Evolutionary conservation across 2,329 filamentous ascomycete genomes (phyloP), one percentile per base, ranked within the genome.

Genomic region (Sporothrix mexicana): DNA sequence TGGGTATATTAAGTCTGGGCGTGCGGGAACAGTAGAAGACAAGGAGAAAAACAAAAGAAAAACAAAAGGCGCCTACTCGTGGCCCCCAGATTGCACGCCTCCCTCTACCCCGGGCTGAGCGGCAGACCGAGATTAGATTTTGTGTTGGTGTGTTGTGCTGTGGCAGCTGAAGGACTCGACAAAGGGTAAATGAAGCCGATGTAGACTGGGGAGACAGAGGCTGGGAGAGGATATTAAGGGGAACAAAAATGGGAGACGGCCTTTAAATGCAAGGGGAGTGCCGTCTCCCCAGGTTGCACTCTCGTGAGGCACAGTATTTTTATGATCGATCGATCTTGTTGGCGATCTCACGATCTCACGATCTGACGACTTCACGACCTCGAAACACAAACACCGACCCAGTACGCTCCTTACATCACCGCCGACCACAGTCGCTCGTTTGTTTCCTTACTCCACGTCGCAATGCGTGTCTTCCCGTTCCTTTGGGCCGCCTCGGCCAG

Each of bases 121-220:
- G 55, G 55, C 53, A 57, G 23, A 5, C 55, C 55, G 55, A 57
- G 55, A 57, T 57, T 57, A 23, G 23, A 57, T 5, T 36, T 36
- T 36, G 30, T 4, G 30, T 36, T 36, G 30, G 30, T 36, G 30
- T 36, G 30, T 36, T 36, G 30, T 57, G 23, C 23, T 23, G 23
- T 30, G 55, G 59, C 59, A 62, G 36, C 51, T 53, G 51, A 23
- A 53, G 3, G 20, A 20, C 30, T 36, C 51, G 51, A 41, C 9
- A 17, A 20, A n/a, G 59, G 59, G 15, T 62, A 62, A 61, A 61
- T 61, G 57, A 61, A 61, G 57, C 57, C 57, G 57, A 36, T 30
- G 13, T 25, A 61, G 9, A 15, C n/a, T n/a, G n/a, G n/a, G n/a
- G 23, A 36, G 30, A 41, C 3, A 43, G 36, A 62, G 30, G 17